Base-by-base conservation (phyloP, 164 flowering plant genomes). In the Dillenia turbinata region DNA sequence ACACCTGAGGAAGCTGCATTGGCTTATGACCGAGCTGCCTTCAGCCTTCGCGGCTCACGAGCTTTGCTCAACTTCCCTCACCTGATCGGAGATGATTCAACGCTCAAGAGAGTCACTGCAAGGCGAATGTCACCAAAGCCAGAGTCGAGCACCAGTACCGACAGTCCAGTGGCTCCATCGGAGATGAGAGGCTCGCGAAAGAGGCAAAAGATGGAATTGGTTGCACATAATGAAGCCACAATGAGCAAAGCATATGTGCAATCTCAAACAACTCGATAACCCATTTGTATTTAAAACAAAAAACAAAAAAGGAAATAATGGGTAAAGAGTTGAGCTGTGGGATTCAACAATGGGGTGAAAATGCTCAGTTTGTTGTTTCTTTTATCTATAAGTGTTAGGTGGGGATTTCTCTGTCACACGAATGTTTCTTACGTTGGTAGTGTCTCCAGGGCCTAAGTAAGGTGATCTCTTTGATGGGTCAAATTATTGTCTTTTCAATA, bases 11-110 rank as follows among this genome's bases (percentile, higher is more conserved):
- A 69, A 13, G 72, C 72, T 16, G 72, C 72, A 8, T 19, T 69
- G 64, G 70, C 70, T 47, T 79, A 79, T 58, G 83, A 77, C 33
- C 55, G 73, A 9, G 83, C 83, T 9, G 83, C 83, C 10, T 79
- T 62, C 24, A 17, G 80, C 19, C 74, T 79, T 74, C 75, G 83
- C 9, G 83, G 83, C 17, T 61, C 76, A 10, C 68, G 76, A 12
- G 83, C 83, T 10, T 57, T 77, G 50, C 72, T 79, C 17, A 79
- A 79, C 47, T 79, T 79, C 66, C 83, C 83, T 0, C 68, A 74
- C 15, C 54, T 73, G 52, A 66, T 74, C 17, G 70, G 71, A 1
- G 44, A 49, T 12, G 59, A 55, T 0, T 56, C 71, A 12, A 44
- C 16, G 16, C 52, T 65, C 12, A 44, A 14, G 8, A 52, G 53